Percentiles rank a stretch among this genome's conserved stretches.
These are phyloP conservation scores for Nepenthes mirabilis DNA, from an alignment of 148 eudicot genomes.

Conservation along the genomic window DNA sequence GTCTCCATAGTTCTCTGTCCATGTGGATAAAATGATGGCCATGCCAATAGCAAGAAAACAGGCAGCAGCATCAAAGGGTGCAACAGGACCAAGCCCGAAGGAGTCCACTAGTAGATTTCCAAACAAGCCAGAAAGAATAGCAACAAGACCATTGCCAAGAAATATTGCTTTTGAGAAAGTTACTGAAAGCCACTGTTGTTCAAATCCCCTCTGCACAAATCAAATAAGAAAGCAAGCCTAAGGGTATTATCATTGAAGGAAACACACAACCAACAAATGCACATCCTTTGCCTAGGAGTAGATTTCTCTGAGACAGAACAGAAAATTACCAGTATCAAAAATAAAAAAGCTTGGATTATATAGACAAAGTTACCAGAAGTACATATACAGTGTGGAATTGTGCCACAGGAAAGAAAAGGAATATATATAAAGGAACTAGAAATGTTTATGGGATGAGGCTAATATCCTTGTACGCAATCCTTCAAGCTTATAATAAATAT, in stretches of 20 bases:
- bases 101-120: conserved; percentile 83
- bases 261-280: conserved; percentile 4
- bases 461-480: too few relatives aligned
- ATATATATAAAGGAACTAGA: too few relatives aligned
- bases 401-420: too few relatives aligned
- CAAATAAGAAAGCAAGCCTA: not conserved
- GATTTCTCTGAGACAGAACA: too few relatives aligned
- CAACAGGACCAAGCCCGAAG: conserved; percentile 76
- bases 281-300: too few relatives aligned
- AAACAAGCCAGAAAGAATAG: conserved; percentile 71
- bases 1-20: conserved; percentile 94
- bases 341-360: too few relatives aligned
- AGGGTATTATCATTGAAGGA: not conserved
- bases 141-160: conserved; percentile 93
- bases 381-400: too few relatives aligned
- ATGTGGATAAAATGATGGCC: conserved; percentile 80
- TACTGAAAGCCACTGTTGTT: conserved; percentile 78
- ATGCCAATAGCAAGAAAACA: conserved; percentile 91
- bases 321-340: too few relatives aligned
- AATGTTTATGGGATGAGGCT: too few relatives aligned
- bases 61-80: conserved; percentile 96
- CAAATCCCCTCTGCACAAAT: conserved; percentile 73
- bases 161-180: conserved; percentile 96
- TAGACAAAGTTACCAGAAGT: too few relatives aligned
- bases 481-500: too few relatives aligned